These are phyloP conservation scores for Trichoderma oligosporum DNA, from an alignment of 2,329 filamentous ascomycete species.

Conservation along the genomic window DNA sequence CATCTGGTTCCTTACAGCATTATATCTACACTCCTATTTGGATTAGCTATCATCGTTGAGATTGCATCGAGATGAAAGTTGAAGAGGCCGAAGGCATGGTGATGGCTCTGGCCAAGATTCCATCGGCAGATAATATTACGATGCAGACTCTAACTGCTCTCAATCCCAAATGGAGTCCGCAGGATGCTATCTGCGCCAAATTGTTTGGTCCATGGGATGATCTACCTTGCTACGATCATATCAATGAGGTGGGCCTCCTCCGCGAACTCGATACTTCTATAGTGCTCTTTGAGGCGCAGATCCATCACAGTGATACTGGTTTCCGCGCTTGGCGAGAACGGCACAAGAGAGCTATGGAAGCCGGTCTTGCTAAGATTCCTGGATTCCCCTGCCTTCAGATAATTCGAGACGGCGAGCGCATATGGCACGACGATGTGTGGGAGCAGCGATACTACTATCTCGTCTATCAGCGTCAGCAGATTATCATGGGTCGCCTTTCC, in stretches of 20 bases:
- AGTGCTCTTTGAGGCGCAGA: slow-evolving; percentile 24
- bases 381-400: slow-evolving; percentile 20
- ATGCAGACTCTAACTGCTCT: neutral
- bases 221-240: slow-evolving; percentile 13
- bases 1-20: slow-evolving; percentile 12
- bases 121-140: neutral
- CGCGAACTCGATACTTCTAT: slow-evolving; percentile 26
- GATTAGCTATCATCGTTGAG: neutral
- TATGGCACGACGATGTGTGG: slow-evolving; percentile 26
- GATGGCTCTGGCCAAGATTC: neutral
- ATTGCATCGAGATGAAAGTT: slow-evolving; percentile 4
- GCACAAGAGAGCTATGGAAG: slow-evolving; percentile 27
- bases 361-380: slow-evolving; percentile 15
- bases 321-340: slow-evolving; percentile 24
- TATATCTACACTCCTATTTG: slow-evolving; percentile 8
- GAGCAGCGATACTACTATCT: slow-evolving; percentile 25
- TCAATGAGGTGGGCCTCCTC: slow-evolving; percentile 15
- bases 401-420: neutral
- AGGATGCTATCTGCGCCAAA: slow-evolving; percentile 13
- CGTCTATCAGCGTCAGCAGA: slow-evolving; percentile 23
- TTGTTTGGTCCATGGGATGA: slow-evolving; percentile 21
- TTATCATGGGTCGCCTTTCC: slow-evolving; percentile 15
- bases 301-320: slow-evolving; percentile 24
- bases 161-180: slow-evolving; percentile 11
- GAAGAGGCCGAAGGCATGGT: neutral